Percentiles rank a stretch among this genome's conserved stretches.
Conservation (phyloP, 352 stramenopile genomes). For the Phytophthora multivora region DNA sequence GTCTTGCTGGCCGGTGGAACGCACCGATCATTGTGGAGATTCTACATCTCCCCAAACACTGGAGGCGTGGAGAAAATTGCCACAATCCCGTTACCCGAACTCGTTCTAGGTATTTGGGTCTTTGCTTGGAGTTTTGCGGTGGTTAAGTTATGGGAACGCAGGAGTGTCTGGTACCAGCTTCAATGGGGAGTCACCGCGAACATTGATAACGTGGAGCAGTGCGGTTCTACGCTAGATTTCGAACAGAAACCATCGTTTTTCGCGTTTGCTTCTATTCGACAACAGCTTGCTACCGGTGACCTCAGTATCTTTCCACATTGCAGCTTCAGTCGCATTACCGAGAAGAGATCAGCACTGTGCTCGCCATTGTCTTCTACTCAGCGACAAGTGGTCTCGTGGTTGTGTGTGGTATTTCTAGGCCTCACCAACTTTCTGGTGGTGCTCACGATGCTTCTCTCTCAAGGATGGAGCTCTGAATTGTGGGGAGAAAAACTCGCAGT, state of each 20-base stretch:
- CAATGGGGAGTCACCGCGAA: slow-evolving; percentile 50
- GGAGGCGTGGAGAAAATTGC: slow-evolving; percentile 5
- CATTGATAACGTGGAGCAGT: no score
- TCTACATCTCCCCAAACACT: slow-evolving; percentile 28
- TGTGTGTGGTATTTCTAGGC: slow-evolving; percentile 27
- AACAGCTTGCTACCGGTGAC: slow-evolving; percentile 5
- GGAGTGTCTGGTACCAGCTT: slow-evolving; percentile 62
- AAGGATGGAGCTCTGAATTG: slow-evolving; percentile 30
- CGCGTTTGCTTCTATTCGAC: no score
- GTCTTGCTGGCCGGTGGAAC: slow-evolving; percentile 26
- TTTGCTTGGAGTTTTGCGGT: slow-evolving; percentile 60
- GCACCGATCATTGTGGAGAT: slow-evolving; percentile 30
- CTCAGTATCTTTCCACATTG: not conserved
- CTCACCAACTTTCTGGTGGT: slow-evolving; percentile 27
- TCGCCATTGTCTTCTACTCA: slow-evolving; percentile 10
- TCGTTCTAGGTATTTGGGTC: slow-evolving; percentile 33
- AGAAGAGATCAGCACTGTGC: slow-evolving; percentile 6
- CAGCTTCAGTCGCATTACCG: not conserved
- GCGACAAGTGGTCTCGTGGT: slow-evolving; percentile 16
- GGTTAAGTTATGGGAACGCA: slow-evolving; percentile 62
- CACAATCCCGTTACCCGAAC: slow-evolving; percentile 8
- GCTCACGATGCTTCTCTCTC: slow-evolving; percentile 35
- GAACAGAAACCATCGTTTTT: no score
- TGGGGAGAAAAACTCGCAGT: slow-evolving; percentile 36
- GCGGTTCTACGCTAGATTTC: no score